A percentile compares a stretch with the other conserved stretches of the same genome.
Evolutionary conservation across 805 yeast genomes (phyloP).

Genomic region (Myxozyma nipponensis): DNA sequence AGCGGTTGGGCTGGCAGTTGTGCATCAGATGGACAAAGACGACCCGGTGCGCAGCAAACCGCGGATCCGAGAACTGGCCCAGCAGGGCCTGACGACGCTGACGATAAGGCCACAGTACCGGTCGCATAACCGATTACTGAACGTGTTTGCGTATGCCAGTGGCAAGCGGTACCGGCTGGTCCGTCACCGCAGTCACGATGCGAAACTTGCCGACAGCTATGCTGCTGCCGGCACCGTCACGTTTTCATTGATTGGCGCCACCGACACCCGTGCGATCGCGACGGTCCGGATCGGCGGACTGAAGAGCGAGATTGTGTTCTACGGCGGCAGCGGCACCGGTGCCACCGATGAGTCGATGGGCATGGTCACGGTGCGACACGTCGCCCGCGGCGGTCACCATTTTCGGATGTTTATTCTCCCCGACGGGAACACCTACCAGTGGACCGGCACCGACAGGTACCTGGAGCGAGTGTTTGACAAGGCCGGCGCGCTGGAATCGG

Average conservation of each 20-base stretch:
- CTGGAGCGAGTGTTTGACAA: slow-evolving; percentile 55
- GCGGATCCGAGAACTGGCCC: slow-evolving; percentile 20
- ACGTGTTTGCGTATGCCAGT: slow-evolving; percentile 17
- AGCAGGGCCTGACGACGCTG: slow-evolving; percentile 16
- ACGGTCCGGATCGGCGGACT: slow-evolving; percentile 12
- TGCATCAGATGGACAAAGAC: not conserved
- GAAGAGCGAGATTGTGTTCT: slow-evolving; percentile 11
- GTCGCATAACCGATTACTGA: slow-evolving; percentile 11
- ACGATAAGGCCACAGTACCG: slow-evolving; percentile 26
- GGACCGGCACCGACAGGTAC: slow-evolving; percentile 59
- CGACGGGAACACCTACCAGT: slow-evolving; percentile 59
- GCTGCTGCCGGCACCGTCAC: slow-evolving; percentile 1
- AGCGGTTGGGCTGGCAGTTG: not conserved
- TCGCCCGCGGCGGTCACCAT: slow-evolving; percentile 58
- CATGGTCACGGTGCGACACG: slow-evolving; percentile 58
- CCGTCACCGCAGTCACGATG: slow-evolving; percentile 1
- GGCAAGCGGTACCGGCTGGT: slow-evolving; percentile 9
- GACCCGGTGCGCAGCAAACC: not conserved
- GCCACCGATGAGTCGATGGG: slow-evolving; percentile 40
- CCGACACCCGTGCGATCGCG: slow-evolving; percentile 6
- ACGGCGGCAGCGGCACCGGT: not conserved
- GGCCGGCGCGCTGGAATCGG: slow-evolving; percentile 45
- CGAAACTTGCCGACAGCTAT: too few species aligned
- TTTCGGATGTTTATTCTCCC: slow-evolving; percentile 58
- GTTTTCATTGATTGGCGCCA: slow-evolving; percentile 8